Evolutionary conservation across 2,329 filamentous ascomycete genomes (phyloP).

Genomic region (Alternaria panax): DNA sequence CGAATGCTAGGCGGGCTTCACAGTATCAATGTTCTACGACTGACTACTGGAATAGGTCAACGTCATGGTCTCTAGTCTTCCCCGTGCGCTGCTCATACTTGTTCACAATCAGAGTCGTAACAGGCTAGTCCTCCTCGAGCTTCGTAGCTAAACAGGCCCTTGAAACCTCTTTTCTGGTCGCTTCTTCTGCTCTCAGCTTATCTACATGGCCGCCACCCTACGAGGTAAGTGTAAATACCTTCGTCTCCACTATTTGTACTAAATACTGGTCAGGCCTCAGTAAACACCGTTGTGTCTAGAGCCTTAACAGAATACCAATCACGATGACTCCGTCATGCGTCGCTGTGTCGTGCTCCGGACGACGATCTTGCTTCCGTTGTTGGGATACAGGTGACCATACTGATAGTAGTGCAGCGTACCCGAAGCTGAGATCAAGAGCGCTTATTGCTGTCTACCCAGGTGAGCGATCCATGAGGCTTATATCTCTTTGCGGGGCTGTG

Average conservation of each 20-base stretch:
- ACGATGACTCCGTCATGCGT: slow-evolving; percentile 72
- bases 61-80: too few relatives aligned
- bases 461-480: not conserved
- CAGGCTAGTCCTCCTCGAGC: too few relatives aligned
- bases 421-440: slow-evolving; percentile 54
- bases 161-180: too few relatives aligned
- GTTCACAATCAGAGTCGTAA: too few relatives aligned
- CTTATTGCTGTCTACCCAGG: not conserved
- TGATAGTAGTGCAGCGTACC: slow-evolving; percentile 76
- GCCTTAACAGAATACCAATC: too few relatives aligned
- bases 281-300: too few relatives aligned
- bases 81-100: not conserved
- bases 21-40: too few relatives aligned
- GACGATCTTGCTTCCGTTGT: slow-evolving; percentile 75
- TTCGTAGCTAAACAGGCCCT: too few relatives aligned
- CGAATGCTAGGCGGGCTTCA: too few relatives aligned
- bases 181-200: not conserved
- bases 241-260: not conserved
- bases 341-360: slow-evolving; percentile 78
- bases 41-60: too few relatives aligned
- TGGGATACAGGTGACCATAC: slow-evolving; percentile 72
- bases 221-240: not conserved
- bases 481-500: not conserved
- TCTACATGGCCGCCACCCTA: not conserved
- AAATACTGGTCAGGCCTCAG: not conserved